Conservation (phyloP, 2,329 filamentous ascomycete genomes). For the Fusarium sambucinum region DNA sequence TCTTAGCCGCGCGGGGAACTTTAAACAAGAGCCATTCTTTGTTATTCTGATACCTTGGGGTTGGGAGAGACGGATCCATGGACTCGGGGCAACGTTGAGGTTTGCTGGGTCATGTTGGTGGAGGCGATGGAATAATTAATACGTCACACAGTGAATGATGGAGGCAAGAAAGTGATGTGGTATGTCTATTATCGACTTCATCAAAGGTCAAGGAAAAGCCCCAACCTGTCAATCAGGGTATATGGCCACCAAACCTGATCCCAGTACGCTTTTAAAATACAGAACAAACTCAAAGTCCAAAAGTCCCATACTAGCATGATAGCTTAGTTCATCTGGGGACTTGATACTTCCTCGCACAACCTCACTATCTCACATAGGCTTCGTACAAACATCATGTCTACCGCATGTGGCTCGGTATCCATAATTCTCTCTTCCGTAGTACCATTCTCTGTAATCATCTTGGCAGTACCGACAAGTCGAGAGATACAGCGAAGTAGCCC, state of each 20-base stretch:
- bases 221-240: conserved; percentile 44
- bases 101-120: conserved; percentile 1
- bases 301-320: background rate
- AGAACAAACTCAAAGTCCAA: background rate
- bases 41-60: background rate
- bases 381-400: conserved; percentile 55
- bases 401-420: conserved; percentile 49
- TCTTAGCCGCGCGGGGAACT: conserved; percentile 3
- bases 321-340: background rate
- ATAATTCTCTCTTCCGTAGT: conserved; percentile 48
- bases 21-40: background rate
- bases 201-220: conserved; percentile 15
- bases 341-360: conserved; percentile 51
- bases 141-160: conserved; percentile 11
- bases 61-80: conserved; percentile 4
- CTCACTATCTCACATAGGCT: conserved; percentile 60
- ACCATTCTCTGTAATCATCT: conserved; percentile 51
- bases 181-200: conserved; percentile 24
- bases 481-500: conserved; percentile 65
- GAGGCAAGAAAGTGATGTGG: conserved; percentile 2
- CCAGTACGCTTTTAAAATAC: background rate
- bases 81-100: conserved; percentile 11
- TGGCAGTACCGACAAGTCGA: conserved; percentile 63
- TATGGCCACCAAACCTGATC: conserved; percentile 36
- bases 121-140: background rate